These are phyloP conservation scores for Kodamaea jinghongensis DNA, from an alignment of 805 yeast species.

Conservation along the genomic window DNA sequence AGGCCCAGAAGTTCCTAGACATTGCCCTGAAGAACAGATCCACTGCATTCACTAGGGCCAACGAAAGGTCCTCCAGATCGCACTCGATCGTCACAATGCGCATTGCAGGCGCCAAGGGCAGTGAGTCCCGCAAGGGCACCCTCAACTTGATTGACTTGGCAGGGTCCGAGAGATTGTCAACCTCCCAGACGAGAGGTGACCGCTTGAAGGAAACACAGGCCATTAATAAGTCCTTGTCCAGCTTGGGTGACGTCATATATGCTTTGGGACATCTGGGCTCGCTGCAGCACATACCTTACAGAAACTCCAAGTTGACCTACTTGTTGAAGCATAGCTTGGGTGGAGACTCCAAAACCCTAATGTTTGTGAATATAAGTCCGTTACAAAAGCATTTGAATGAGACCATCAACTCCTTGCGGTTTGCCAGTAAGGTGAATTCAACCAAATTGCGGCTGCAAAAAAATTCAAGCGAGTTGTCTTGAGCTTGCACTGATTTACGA, in stretches of 20 bases:
- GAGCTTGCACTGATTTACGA: too few relatives aligned
- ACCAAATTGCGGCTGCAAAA: slow-evolving; percentile 32
- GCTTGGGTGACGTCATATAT: slow-evolving; percentile 85
- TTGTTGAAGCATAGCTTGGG: slow-evolving; percentile 78
- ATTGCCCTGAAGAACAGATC: slow-evolving; percentile 62
- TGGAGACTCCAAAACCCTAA: slow-evolving; percentile 84
- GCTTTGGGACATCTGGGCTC: slow-evolving; percentile 48
- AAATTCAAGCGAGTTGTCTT: neutral
- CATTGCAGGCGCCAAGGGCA: slow-evolving; percentile 51
- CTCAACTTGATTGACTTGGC: slow-evolving; percentile 88
- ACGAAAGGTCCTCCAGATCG: slow-evolving; percentile 86
- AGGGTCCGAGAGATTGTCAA: slow-evolving; percentile 82
- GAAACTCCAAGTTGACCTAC: slow-evolving; percentile 77
- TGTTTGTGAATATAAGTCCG: slow-evolving; percentile 90
- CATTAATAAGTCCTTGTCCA: slow-evolving; percentile 83
- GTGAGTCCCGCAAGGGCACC: slow-evolving; percentile 49
- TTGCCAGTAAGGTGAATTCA: slow-evolving; percentile 78
- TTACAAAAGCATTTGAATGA: slow-evolving; percentile 60
- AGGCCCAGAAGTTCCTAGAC: slow-evolving; percentile 49
- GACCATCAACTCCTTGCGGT: slow-evolving; percentile 79
- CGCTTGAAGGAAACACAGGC: slow-evolving; percentile 83
- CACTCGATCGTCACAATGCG: slow-evolving; percentile 76
- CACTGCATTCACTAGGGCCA: slow-evolving; percentile 78
- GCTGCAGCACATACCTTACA: slow-evolving; percentile 57
- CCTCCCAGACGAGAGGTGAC: slow-evolving; percentile 76